Evolutionary conservation across 2,329 filamentous ascomycete species (phyloP).

Genomic region (Ophiostoma quercus): DNA sequence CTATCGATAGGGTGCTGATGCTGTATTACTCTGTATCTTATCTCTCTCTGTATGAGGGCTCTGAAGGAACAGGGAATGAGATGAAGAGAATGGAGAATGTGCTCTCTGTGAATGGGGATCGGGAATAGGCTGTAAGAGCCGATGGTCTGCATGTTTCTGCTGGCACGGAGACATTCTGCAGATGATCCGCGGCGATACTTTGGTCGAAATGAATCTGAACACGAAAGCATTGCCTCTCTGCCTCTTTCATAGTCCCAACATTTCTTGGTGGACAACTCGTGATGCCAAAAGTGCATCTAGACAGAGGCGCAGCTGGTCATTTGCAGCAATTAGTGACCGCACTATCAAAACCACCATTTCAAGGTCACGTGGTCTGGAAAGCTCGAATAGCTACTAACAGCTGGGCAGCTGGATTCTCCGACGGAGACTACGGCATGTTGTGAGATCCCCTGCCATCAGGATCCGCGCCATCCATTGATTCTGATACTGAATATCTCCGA

Average conservation of each 20-base stretch:
- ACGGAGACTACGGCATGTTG: constrained; percentile 4
- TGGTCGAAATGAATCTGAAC: too few species aligned
- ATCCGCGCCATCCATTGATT: background rate
- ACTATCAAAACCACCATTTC: background rate
- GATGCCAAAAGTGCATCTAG: background rate
- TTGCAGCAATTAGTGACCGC: background rate
- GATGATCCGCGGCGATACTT: too few species aligned
- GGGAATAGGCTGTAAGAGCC: background rate
- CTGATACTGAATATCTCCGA: background rate
- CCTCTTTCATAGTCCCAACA: too few species aligned
- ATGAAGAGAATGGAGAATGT: too few species aligned
- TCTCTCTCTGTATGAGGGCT: too few species aligned
- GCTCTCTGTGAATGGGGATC: background rate
- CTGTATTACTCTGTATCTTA: background rate
- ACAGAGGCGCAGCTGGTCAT: background rate
- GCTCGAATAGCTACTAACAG: background rate
- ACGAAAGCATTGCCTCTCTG: too few species aligned
- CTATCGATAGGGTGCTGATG: background rate
- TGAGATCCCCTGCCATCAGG: background rate
- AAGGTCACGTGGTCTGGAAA: background rate
- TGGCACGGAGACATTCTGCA: background rate
- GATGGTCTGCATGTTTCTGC: background rate
- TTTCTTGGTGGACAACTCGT: too few species aligned
- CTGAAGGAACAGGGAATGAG: background rate
- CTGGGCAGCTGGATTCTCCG: background rate